A percentile compares a stretch with the other conserved stretches of the same genome.
Evolutionary conservation across 495 filamentous ascomycete species (phyloP).

Genomic region (Penicillium daleae): DNA sequence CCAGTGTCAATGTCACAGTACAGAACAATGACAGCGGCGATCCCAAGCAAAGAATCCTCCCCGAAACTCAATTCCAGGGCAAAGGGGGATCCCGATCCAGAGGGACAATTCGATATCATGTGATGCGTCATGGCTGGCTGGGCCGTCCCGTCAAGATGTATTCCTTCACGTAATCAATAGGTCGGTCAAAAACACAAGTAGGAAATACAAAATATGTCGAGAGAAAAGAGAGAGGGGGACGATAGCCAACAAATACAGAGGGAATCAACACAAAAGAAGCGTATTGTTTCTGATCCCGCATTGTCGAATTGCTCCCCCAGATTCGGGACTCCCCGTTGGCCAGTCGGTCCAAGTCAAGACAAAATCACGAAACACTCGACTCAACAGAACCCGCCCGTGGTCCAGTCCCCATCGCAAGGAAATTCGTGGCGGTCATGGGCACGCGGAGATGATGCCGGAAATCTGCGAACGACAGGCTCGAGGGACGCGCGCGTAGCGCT

Average conservation of each 20-base stretch:
- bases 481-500: conserved; percentile 16
- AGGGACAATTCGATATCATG: conserved; percentile 3
- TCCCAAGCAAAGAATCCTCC: conserved; percentile 9
- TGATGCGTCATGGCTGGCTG: neutral
- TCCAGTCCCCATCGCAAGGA: conserved; percentile 32
- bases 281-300: neutral
- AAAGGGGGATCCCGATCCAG: neutral
- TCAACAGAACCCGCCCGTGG: conserved; percentile 14
- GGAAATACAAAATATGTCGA: conserved; percentile 10
- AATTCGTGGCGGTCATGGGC: conserved; percentile 44
- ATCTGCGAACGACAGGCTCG: conserved; percentile 13
- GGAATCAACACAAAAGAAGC: neutral
- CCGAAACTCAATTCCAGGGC: neutral
- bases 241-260: conserved; percentile 6
- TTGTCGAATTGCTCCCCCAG: conserved; percentile 6
- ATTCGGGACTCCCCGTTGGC: neutral
- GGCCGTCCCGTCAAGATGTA: conserved; percentile 1
- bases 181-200: conserved; percentile 12
- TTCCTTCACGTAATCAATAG: conserved; percentile 4
- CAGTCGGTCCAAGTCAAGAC: conserved; percentile 3
- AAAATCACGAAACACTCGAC: conserved; percentile 10
- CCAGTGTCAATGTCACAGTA: neutral
- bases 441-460: conserved; percentile 12
- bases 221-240: conserved; percentile 12
- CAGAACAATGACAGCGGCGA: neutral